Evolutionary conservation across 768 basidiomycete species (phyloP).

Genomic region (Rhizopogon salebrosus): DNA sequence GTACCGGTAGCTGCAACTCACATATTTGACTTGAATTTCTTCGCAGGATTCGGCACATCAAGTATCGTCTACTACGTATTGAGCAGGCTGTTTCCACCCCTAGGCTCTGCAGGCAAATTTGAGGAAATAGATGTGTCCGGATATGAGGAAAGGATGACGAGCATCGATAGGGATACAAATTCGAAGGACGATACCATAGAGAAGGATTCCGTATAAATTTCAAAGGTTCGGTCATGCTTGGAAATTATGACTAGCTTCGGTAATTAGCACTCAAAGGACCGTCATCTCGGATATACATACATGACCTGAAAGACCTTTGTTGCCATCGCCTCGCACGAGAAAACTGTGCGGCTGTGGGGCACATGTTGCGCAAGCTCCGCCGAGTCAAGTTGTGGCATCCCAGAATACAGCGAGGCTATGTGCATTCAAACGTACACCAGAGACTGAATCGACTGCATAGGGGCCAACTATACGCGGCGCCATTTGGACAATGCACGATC

Average conservation of each 20-base stretch:
- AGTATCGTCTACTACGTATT: slow-evolving; percentile 51
- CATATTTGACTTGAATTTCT: slow-evolving; percentile 71
- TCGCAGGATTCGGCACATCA: slow-evolving; percentile 69
- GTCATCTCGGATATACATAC: too few species aligned
- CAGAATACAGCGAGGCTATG: too few species aligned
- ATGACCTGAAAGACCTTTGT: too few species aligned
- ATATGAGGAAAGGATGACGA: slow-evolving; percentile 1
- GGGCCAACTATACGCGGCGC: too few species aligned
- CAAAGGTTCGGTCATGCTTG: neutral
- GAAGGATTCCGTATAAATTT: neutral
- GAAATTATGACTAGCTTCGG: neutral
- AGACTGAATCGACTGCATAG: too few species aligned
- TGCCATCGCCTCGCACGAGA: too few species aligned
- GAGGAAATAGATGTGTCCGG: slow-evolving; percentile 47
- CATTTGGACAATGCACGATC: too few species aligned
- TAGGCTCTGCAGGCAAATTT: slow-evolving; percentile 40
- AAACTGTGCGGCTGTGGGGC: too few species aligned
- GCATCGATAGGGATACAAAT: neutral
- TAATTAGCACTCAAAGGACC: too few species aligned
- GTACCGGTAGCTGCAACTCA: slow-evolving; percentile 65
- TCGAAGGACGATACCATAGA: neutral
- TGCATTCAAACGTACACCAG: too few species aligned
- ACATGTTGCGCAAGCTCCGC: too few species aligned
- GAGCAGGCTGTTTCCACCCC: slow-evolving; percentile 51
- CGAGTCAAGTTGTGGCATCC: too few species aligned